Percentiles rank a stretch among this genome's conserved stretches.
phyloP scores from a whole-genome alignment of 2,329 filamentous ascomycete species.

The Colletotrichum musae region DNA sequence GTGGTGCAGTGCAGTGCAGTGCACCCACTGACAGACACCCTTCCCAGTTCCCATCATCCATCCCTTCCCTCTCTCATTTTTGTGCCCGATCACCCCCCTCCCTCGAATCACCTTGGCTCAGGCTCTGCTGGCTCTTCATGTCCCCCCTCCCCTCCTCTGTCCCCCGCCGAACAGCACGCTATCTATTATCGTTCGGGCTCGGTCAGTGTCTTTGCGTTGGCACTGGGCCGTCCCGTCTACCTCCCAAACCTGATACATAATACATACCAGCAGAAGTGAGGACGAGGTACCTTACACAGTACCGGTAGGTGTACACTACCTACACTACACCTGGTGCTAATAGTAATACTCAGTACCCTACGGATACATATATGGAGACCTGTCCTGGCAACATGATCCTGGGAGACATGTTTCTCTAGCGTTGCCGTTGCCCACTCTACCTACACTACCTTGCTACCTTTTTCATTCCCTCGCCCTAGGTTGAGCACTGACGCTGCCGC shows the following conservation, averaged over 20 bases:
- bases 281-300: not conserved
- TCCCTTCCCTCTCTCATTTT: constrained; percentile 3
- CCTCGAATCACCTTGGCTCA: no score
- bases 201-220: not conserved
- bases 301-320: constrained; percentile 5
- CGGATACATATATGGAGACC: constrained; percentile 15
- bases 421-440: constrained; percentile 22
- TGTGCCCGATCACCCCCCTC: constrained; percentile 27
- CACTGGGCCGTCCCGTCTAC: constrained; percentile 9
- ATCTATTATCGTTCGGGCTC: not conserved
- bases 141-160: no score
- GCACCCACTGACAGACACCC: constrained; percentile 1
- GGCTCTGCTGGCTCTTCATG: no score
- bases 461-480: not conserved
- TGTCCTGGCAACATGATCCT: constrained; percentile 26
- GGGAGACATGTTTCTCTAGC: constrained; percentile 21
- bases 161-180: no score
- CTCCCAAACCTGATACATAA: constrained; percentile 18
- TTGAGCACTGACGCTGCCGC: not conserved
- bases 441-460: not conserved
- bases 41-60: not conserved
- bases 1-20: not conserved
- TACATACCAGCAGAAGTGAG: no score
- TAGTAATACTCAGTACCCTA: not conserved
- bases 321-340: no score